Percentiles rank a stretch among this genome's conserved stretches.
Evolutionary conservation across 495 filamentous ascomycete genomes (phyloP).

Genomic region (Penicillium samsonianum): DNA sequence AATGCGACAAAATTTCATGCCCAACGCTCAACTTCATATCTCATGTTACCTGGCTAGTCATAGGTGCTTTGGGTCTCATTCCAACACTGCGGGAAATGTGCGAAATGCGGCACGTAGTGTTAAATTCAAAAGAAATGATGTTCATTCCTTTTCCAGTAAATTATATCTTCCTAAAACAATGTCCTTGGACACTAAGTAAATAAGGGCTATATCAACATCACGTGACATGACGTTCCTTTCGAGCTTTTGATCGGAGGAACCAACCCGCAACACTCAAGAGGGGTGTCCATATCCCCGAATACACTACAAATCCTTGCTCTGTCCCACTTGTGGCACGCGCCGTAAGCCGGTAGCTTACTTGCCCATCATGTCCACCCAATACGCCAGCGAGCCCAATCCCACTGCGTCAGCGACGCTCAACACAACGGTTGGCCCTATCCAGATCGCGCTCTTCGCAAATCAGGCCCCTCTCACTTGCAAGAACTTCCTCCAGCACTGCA

Average conservation of each 20-base stretch:
- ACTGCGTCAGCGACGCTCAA: slow-evolving; percentile 88
- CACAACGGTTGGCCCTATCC: slow-evolving; percentile 85
- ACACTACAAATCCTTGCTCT: background rate
- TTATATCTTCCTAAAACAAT: background rate
- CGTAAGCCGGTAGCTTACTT: slow-evolving; percentile 2
- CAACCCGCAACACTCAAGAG: slow-evolving; percentile 3
- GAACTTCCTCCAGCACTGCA: slow-evolving; percentile 93
- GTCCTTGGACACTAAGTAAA: background rate
- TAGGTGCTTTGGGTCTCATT: background rate
- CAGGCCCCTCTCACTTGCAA: slow-evolving; percentile 88
- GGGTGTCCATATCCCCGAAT: background rate
- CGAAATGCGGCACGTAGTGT: background rate
- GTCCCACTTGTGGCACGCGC: background rate
- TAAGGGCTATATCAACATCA: slow-evolving; percentile 10
- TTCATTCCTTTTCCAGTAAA: too few relatives aligned
- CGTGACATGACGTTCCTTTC: slow-evolving; percentile 31
- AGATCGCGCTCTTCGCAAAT: slow-evolving; percentile 89
- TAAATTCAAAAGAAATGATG: background rate
- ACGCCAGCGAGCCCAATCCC: slow-evolving; percentile 90
- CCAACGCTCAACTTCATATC: background rate
- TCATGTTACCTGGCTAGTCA: background rate
- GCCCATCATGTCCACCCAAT: slow-evolving; percentile 73
- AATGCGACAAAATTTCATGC: slow-evolving; percentile 7
- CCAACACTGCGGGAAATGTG: background rate
- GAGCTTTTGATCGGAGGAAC: slow-evolving; percentile 9